Evolutionary conservation across 2,329 filamentous ascomycete species (phyloP), one percentile per base, ranked within the genome.

Genomic region (Ophiostoma fasciatum): DNA sequence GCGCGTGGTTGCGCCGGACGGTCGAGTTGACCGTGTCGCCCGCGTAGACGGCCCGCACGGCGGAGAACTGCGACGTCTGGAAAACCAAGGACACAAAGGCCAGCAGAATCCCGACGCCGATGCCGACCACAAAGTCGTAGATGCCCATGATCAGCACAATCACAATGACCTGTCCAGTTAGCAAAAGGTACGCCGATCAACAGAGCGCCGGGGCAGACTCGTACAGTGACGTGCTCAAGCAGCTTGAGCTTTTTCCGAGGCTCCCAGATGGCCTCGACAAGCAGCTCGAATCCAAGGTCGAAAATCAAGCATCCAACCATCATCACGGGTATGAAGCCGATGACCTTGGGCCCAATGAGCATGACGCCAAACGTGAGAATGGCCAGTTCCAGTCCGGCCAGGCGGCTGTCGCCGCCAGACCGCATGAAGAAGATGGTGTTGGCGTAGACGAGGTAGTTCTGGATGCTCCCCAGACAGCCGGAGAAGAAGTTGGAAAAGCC

Each of bases 361-460:
- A 94, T 78, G 28, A 96, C 73, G 3, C 77, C 77, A 48, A 78
- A 74, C 0, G 90, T 98, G 5, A 81, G 72, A 17, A 68, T 59
- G 1, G 90, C 90, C 34, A 98, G 68, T 63, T 94, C 71, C 19
- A 87, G 68, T 4, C 90, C 90, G 8, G 87, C 90, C 30, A 93
- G 61, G 33, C 90, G 77, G 48, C 75, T 87, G 51, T 92, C 75
- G 15, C 88, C 90, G 13, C 90, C 90, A 31, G 85, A 93, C 19
- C 82, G 75, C 53, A 96, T 93, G 57, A 98, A 96, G 38, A 98
- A 75, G n/a, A 94, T 72, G 44, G 85, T 94, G 53, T 98, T 98
- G 40, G 88, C 88, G 50, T 96, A 98, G 1, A 98, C 90, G 2
- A 98, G 70, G 51, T 98, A 98, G 55, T 98, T 98, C 57, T 92